Conservation (phyloP, 768 basidiomycete genomes). For the Mycena floridula region DNA sequence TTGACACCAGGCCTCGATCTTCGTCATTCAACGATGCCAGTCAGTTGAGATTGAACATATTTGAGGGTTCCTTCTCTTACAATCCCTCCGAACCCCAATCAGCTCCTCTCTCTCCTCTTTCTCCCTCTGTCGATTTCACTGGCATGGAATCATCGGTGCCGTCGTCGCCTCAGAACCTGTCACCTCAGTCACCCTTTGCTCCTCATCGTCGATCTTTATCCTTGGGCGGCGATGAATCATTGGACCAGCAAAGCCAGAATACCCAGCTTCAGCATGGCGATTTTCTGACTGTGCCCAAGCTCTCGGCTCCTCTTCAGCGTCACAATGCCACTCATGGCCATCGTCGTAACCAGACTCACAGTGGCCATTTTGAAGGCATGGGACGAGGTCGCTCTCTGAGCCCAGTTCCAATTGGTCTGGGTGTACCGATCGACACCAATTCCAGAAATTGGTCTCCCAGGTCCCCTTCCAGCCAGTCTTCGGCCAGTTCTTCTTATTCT, state of each 20-base stretch:
- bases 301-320: too few species aligned
- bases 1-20: not conserved
- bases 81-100: not conserved
- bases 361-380: not conserved
- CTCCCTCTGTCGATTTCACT: not conserved
- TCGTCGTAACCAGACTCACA: not conserved
- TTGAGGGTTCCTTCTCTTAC: not conserved
- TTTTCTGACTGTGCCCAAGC: not conserved
- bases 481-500: not conserved
- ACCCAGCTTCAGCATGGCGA: not conserved
- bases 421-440: not conserved
- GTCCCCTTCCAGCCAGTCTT: not conserved
- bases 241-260: not conserved
- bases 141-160: not conserved
- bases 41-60: not conserved
- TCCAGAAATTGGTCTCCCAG: not conserved
- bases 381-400: not conserved
- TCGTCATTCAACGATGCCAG: not conserved
- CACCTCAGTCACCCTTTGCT: not conserved
- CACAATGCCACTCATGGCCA: not conserved
- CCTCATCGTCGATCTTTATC: not conserved
- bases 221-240: not conserved
- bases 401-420: not conserved
- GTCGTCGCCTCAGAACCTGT: not conserved
- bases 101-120: not conserved